phyloP scores from a whole-genome alignment of 495 filamentous ascomycete species.

The Lasiosphaeria hispida region DNA sequence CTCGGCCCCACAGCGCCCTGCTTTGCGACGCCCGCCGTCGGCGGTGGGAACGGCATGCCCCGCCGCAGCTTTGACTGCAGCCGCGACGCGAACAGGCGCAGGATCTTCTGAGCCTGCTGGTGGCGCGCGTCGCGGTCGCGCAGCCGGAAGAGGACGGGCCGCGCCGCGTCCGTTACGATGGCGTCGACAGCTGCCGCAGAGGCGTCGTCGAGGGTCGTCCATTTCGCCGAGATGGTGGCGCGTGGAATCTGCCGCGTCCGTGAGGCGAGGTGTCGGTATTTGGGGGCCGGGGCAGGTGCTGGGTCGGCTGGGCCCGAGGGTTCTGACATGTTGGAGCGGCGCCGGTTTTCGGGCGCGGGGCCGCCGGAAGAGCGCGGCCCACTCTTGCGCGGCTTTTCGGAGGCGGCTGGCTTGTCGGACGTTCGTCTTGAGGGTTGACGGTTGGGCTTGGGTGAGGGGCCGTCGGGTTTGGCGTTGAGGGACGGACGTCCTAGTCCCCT shows the following conservation, averaged over 20 bases:
- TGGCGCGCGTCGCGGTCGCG: constrained; percentile 34
- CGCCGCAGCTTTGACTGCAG: constrained; percentile 35
- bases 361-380: background rate
- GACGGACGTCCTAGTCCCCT: background rate
- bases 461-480: background rate
- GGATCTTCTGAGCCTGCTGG: constrained; percentile 35
- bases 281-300: background rate
- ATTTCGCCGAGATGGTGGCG: constrained; percentile 44
- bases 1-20: background rate
- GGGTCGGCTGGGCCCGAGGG: constrained; percentile 12
- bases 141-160: constrained; percentile 41
- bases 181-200: constrained; percentile 37
- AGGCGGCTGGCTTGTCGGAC: too few species aligned
- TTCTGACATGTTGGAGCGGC: background rate
- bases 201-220: constrained; percentile 38
- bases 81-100: constrained; percentile 33
- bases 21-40: constrained; percentile 8
- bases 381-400: background rate
- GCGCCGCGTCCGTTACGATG: constrained; percentile 38
- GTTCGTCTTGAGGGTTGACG: background rate
- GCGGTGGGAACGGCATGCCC: constrained; percentile 46
- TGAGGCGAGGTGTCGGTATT: constrained; percentile 41
- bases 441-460: background rate
- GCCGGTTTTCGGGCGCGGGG: background rate
- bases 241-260: constrained; percentile 40